Base-by-base conservation (phyloP, 106 monocot species). In the Hemerocallis citrina region DNA sequence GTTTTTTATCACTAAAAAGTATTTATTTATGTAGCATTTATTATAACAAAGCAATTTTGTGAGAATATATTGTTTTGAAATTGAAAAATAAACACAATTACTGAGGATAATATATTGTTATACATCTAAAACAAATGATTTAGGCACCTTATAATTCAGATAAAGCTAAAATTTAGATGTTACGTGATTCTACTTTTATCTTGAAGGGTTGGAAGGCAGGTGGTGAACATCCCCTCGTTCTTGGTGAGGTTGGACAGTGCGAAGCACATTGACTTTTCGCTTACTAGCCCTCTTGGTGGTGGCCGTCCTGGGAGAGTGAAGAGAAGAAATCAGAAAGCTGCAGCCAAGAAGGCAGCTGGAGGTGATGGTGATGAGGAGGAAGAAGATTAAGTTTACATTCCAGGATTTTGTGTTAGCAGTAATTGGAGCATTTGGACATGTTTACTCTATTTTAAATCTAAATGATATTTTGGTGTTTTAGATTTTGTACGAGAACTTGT, bases 181-280 rank as follows among this genome's bases (percentile, higher is more conserved):
- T n/a, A n/a, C n/a, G n/a, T n/a, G n/a, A n/a, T n/a, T n/a, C n/a
- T n/a, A n/a, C n/a, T n/a, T n/a, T 38, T 38, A 6, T 54, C 11
- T 46, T 55, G 12, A 14, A 67, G 67, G 56, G 67, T 67, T 0
- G 67, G 67, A 11, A 67, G 67, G 42, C 67, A 67, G 28, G 42
- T 67, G 22, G 67, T 67, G 55, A 67, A 67, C 23, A 52, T 67
- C 20, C 67, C 67, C 19, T 67, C 67, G 7, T 67, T 67, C 55
- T 54, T 67, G 67, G 67, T 67, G 55, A 40, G 43, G 39, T 40
- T 67, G 0, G 67, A 67, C 29, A 42, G 42, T 1, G 67, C 42
- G 0, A 67, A 67, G 16, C 67, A 67, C 42, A 67, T 67, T 32
- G 67, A 67, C 17, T 67, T 67, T 43, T 24, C 67, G 4, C 67